Percentiles rank a stretch among this genome's conserved stretches.
These are phyloP conservation scores for Thelonectria discophora DNA, from an alignment of 2,329 filamentous ascomycete genomes.

Conservation along the genomic window DNA sequence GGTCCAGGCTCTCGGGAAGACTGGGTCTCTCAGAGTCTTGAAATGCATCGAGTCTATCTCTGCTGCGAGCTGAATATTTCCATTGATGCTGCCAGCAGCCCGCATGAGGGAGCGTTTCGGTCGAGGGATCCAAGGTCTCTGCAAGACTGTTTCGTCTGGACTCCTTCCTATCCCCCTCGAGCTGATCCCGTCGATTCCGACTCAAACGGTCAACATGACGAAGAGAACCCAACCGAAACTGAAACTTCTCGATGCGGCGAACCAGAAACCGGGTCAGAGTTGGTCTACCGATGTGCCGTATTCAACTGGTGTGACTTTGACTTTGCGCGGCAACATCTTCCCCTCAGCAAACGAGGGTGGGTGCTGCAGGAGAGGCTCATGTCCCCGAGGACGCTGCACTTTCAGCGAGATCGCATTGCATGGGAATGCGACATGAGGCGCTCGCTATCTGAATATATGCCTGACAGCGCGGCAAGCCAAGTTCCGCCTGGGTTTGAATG, in stretches of 20 bases:
- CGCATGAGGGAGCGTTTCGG: constrained; percentile 15
- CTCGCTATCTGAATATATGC: constrained; percentile 9
- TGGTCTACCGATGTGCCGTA: neutral
- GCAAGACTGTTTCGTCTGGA: constrained; percentile 15
- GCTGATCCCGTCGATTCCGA: neutral
- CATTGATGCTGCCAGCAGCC: constrained; percentile 8
- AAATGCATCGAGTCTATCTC: constrained; percentile 16
- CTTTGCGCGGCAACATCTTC: neutral
- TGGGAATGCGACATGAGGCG: constrained; percentile 9
- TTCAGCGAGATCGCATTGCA: constrained; percentile 6
- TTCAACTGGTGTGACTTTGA: neutral
- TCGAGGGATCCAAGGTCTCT: constrained; percentile 3
- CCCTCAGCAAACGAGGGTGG: constrained; percentile 10
- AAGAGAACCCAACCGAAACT: neutral
- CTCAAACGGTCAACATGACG: neutral
- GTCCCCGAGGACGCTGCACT: constrained; percentile 15
- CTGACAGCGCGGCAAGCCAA: neutral
- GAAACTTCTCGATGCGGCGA: neutral
- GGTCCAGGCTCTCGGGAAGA: constrained; percentile 3
- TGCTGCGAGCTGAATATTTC: constrained; percentile 21
- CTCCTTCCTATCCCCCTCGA: neutral
- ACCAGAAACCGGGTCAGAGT: neutral
- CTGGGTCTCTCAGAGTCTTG: constrained; percentile 8
- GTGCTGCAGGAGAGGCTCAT: constrained; percentile 15
- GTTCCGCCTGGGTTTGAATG: constrained; percentile 1